Conservation (phyloP, 257 asterid genomes). For the Plantago elongata region DNA sequence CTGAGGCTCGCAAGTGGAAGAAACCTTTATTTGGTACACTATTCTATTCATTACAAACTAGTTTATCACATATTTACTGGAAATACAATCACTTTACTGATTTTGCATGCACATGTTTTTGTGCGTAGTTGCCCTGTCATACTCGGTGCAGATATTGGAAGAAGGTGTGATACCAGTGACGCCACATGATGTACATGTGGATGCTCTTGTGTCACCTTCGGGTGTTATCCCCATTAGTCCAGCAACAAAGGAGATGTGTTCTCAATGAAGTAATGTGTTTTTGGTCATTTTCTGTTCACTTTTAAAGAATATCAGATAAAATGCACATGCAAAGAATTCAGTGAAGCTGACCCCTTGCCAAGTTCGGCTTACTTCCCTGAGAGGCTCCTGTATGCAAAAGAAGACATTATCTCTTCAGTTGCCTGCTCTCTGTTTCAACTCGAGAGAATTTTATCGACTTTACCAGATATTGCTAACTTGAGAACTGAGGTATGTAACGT, state of each 20-base stretch:
- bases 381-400: too few relatives aligned
- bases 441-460: too few relatives aligned
- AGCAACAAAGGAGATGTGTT: slow-evolving; percentile 35
- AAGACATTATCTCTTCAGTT: too few relatives aligned
- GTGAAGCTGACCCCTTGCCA: too few relatives aligned
- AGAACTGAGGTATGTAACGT: too few relatives aligned
- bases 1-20: slow-evolving; percentile 67
- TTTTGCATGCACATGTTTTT: neutral
- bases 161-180: slow-evolving; percentile 73
- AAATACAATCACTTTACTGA: neutral
- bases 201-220: slow-evolving; percentile 68
- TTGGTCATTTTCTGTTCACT: neutral
- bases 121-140: slow-evolving; percentile 68
- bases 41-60: neutral
- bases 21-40: slow-evolving; percentile 62
- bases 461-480: too few relatives aligned
- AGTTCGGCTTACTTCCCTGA: too few relatives aligned
- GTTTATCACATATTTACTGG: neutral
- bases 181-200: slow-evolving; percentile 63
- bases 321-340: too few relatives aligned
- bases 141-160: slow-evolving; percentile 73
- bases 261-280: slow-evolving; percentile 14
- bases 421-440: too few relatives aligned
- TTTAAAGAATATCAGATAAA: neutral
- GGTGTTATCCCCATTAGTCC: slow-evolving; percentile 71